Percentiles rank a stretch among this genome's conserved stretches.
Evolutionary conservation across 2,329 filamentous ascomycete genomes (phyloP).

Genomic region (Colletotrichum sp.): DNA sequence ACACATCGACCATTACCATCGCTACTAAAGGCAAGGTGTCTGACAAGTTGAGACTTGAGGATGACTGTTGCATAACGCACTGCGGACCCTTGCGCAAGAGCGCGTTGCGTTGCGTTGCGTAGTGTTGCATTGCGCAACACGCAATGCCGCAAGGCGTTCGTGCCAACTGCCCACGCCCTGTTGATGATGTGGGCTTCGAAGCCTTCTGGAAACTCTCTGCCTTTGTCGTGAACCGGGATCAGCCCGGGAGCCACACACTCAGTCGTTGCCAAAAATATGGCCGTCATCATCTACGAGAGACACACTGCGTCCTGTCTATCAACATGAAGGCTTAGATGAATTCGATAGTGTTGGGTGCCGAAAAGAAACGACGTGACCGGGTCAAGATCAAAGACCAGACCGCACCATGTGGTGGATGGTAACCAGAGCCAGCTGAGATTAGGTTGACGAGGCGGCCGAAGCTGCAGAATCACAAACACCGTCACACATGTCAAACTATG

Average conservation of each 20-base stretch:
- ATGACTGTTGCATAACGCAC: background rate
- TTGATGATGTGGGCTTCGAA: background rate
- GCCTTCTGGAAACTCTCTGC: slow-evolving; percentile 4
- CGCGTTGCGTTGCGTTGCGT: background rate
- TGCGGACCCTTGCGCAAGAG: background rate
- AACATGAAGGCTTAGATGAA: background rate
- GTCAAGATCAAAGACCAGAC: background rate
- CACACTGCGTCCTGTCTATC: too few species aligned
- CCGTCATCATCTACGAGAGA: background rate
- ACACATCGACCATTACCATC: background rate
- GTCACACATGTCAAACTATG: background rate
- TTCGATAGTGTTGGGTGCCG: background rate
- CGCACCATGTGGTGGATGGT: background rate
- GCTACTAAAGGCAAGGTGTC: background rate
- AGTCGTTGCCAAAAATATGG: background rate
- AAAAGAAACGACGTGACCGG: background rate
- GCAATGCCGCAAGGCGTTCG: background rate
- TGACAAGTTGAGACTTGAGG: background rate
- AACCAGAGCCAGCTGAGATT: background rate
- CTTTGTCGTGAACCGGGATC: background rate
- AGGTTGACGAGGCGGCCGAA: background rate
- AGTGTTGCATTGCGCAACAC: background rate
- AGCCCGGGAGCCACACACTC: background rate
- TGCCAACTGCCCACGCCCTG: background rate
- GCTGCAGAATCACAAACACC: background rate